Evolutionary conservation across 2,329 filamentous ascomycete genomes (phyloP), one percentile per base, ranked within the genome.

Genomic region (Neonectria hederae): DNA sequence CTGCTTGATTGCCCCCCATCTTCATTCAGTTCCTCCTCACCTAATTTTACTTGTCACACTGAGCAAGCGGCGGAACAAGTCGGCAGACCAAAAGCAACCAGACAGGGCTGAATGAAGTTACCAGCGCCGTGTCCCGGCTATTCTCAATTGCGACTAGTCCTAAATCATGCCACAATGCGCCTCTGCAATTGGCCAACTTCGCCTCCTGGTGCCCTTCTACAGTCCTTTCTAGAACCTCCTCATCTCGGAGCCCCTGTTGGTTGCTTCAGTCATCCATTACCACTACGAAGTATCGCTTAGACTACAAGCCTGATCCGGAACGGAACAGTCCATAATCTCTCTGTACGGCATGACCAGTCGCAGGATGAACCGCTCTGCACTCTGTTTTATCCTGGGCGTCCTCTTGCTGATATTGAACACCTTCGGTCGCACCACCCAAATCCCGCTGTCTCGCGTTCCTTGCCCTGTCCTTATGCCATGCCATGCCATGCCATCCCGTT

Each of bases 161-260:
- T 45, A 22, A 32, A 58, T 58, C 57, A 64, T 59, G 32, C 57
- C 53, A 62, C 45, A 6, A 53, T 56, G 45, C 40, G 35, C 32
- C 24, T 22, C 13, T 63, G 19, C 52, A 13, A 72, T 71, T 72
- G 70, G 70, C 59, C 56, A 21, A 30, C 22, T 21, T 19, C 7
- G 43, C 24, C 38, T 57, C 53, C 45, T 30, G 52, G 59, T 52
- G 51, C 59, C 53, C 70, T 72, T 72, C 70, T 69, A 59, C 61
- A 49, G 62, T 59, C 68, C 62, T 64, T 72, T 72, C 70, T 72
- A 72, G 70, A 72, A 72, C 49, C 35, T 48, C 62, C 63, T 72
- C 70, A 72, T 72, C 54, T 72, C 70, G 59, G 63, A 51, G 51
- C 49, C 43, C 63, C 32, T 30, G 46, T 62, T 57, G 54, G 46